Evolutionary conservation across 768 basidiomycete species (phyloP).

Genomic region (Hemileccinum rubropunctum): DNA sequence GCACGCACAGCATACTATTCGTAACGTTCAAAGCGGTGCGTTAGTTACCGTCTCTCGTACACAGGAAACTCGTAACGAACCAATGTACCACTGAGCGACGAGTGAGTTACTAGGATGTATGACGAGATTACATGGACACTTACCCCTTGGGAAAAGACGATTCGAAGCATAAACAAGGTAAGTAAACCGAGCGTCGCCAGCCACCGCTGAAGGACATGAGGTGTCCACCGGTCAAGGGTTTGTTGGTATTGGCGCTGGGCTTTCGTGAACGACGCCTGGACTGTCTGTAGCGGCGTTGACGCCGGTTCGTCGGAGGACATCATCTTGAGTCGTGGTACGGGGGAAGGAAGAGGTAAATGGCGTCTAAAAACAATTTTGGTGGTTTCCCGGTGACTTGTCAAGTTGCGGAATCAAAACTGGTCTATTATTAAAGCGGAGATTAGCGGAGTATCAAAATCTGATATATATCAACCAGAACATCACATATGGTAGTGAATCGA

Average conservation of each 20-base stretch:
- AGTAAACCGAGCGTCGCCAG: constrained; percentile 68
- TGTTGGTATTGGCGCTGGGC: constrained; percentile 81
- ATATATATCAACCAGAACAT: too few species aligned
- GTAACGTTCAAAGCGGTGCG: not conserved
- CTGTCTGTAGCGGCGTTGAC: constrained; percentile 26
- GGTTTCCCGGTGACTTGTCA: not conserved
- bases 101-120: constrained; percentile 4
- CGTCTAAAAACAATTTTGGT: not conserved
- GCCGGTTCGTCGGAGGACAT: constrained; percentile 35
- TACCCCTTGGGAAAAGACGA: constrained; percentile 87
- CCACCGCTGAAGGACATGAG: constrained; percentile 90
- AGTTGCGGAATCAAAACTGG: not conserved
- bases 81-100: constrained; percentile 79
- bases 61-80: constrained; percentile 44
- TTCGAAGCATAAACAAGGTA: constrained; percentile 76
- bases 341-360: not conserved
- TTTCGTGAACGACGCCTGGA: constrained; percentile 34
- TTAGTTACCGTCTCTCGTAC: constrained; percentile 1
- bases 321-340: constrained; percentile 20
- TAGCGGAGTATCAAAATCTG: not conserved
- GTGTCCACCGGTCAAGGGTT: constrained; percentile 88
- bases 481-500: too few species aligned
- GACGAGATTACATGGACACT: constrained; percentile 27
- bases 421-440: constrained; percentile 14
- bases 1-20: constrained; percentile 66